These are phyloP conservation scores for Cytospora mali DNA, from an alignment of 2,329 filamentous ascomycete genomes.

Conservation along the genomic window DNA sequence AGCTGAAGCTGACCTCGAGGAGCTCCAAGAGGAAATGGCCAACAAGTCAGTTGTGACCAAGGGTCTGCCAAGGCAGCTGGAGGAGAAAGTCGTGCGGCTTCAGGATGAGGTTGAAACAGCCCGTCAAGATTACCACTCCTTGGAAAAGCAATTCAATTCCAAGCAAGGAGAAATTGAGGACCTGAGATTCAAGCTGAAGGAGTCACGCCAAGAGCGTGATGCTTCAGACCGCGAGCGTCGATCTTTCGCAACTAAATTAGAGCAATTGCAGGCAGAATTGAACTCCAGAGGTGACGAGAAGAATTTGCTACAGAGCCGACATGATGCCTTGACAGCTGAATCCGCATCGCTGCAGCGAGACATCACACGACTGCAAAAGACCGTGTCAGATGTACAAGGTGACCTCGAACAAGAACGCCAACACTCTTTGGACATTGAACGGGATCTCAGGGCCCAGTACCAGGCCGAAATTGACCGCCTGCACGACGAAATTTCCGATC, in stretches of 20 bases:
- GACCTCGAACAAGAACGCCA: slow-evolving; percentile 58
- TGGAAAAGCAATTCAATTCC: slow-evolving; percentile 54
- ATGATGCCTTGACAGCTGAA: slow-evolving; percentile 68
- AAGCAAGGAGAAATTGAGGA: slow-evolving; percentile 51
- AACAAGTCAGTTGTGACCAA: slow-evolving; percentile 79
- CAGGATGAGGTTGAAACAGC: slow-evolving; percentile 66
- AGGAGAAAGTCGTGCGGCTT: slow-evolving; percentile 68
- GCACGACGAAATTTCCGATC: slow-evolving; percentile 61
- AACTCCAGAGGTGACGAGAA: slow-evolving; percentile 65
- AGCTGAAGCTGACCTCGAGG: slow-evolving; percentile 62
- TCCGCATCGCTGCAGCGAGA: slow-evolving; percentile 69
- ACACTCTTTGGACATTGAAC: slow-evolving; percentile 62
- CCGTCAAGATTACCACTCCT: slow-evolving; percentile 49
- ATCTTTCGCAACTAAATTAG: slow-evolving; percentile 52
- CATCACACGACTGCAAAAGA: slow-evolving; percentile 52
- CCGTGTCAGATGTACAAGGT: slow-evolving; percentile 51
- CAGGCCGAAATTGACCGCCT: slow-evolving; percentile 57
- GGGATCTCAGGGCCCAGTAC: slow-evolving; percentile 58
- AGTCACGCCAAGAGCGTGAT: slow-evolving; percentile 48
- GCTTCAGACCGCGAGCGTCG: slow-evolving; percentile 40
- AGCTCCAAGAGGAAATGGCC: slow-evolving; percentile 75
- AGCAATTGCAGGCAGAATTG: slow-evolving; percentile 61
- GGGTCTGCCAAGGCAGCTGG: slow-evolving; percentile 72
- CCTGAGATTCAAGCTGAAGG: slow-evolving; percentile 48
- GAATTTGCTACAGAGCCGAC: slow-evolving; percentile 67